Percentiles rank a stretch among this genome's conserved stretches.
These are phyloP conservation scores for Solanum sejunctum DNA, from an alignment of 257 asterid genomes.

Conservation along the genomic window DNA sequence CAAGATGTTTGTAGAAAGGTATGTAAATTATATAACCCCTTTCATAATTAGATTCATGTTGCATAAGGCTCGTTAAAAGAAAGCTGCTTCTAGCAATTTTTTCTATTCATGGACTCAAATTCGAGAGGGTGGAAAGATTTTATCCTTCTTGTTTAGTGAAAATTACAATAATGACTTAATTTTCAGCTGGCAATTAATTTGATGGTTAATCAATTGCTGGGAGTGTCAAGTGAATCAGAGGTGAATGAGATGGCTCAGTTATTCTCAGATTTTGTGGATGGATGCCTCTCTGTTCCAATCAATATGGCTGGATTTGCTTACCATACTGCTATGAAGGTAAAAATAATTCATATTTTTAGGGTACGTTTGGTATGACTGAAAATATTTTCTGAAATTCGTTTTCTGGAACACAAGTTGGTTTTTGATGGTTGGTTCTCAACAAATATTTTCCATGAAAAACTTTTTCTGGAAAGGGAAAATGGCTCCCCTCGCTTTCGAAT, in stretches of 20 bases:
- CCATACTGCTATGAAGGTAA: constrained; percentile 89
- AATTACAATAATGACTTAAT: neutral
- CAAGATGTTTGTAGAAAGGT: constrained; percentile 87
- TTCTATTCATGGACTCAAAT: neutral
- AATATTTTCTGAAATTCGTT: neutral
- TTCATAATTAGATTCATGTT: neutral
- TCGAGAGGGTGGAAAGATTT: neutral
- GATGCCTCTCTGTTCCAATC: constrained; percentile 83
- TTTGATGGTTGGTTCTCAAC: neutral
- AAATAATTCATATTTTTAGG: neutral
- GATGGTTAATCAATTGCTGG: constrained; percentile 92
- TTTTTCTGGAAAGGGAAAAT: neutral
- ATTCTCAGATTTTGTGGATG: constrained; percentile 87
- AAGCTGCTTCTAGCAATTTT: neutral
- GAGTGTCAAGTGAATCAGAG: constrained; percentile 67
- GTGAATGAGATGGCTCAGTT: constrained; percentile 60
- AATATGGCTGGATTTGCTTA: constrained; percentile 76
- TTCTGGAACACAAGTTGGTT: neutral
- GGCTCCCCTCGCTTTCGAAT: neutral
- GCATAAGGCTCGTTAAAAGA: neutral
- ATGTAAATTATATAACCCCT: neutral
- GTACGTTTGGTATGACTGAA: neutral
- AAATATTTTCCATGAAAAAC: neutral
- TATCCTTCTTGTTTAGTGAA: neutral
- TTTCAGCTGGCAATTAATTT: constrained; percentile 66